These are phyloP conservation scores for Diplodia intermedia DNA, from an alignment of 2,329 filamentous ascomycete genomes.

Conservation along the genomic window DNA sequence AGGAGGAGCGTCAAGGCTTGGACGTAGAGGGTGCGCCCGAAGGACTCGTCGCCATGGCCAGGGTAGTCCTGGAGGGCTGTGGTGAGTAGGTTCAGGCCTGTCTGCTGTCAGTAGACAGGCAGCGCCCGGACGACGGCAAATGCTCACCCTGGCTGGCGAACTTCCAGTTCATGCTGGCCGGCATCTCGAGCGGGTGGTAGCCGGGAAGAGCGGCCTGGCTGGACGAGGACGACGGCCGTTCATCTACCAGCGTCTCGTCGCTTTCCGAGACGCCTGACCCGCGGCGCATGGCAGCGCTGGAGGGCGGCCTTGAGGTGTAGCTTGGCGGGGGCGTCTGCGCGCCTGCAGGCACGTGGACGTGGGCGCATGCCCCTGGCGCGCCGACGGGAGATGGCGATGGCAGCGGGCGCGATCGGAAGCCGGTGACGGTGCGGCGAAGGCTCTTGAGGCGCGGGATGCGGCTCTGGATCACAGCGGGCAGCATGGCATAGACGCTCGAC, in stretches of 20 bases:
- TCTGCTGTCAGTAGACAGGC: slow-evolving; percentile 1
- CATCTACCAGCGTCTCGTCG: slow-evolving; percentile 28
- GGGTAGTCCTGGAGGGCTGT: slow-evolving; percentile 56
- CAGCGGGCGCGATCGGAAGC: slow-evolving; percentile 38
- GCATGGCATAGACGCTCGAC: slow-evolving; percentile 61
- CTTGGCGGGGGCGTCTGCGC: slow-evolving; percentile 49
- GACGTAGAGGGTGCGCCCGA: slow-evolving; percentile 68
- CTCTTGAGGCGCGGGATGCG: slow-evolving; percentile 60
- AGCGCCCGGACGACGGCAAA: neutral
- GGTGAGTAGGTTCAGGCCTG: slow-evolving; percentile 57
- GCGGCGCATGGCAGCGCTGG: slow-evolving; percentile 36
- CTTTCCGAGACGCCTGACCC: slow-evolving; percentile 37
- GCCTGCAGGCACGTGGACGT: slow-evolving; percentile 28
- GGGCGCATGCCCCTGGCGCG: slow-evolving; percentile 4
- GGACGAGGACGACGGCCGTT: slow-evolving; percentile 34
- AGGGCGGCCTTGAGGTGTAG: slow-evolving; percentile 43
- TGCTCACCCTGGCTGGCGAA: slow-evolving; percentile 59
- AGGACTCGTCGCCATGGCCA: slow-evolving; percentile 44
- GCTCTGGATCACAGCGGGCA: slow-evolving; percentile 61
- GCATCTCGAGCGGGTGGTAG: slow-evolving; percentile 40
- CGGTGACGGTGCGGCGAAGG: slow-evolving; percentile 49
- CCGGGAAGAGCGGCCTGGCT: slow-evolving; percentile 37
- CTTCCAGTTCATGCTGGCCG: slow-evolving; percentile 58
- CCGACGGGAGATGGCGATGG: slow-evolving; percentile 26
- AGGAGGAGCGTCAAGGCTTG: slow-evolving; percentile 69